Evolutionary conservation across 306 rosid genomes (phyloP).

Genomic region (Cyclanthera cordifolia): DNA sequence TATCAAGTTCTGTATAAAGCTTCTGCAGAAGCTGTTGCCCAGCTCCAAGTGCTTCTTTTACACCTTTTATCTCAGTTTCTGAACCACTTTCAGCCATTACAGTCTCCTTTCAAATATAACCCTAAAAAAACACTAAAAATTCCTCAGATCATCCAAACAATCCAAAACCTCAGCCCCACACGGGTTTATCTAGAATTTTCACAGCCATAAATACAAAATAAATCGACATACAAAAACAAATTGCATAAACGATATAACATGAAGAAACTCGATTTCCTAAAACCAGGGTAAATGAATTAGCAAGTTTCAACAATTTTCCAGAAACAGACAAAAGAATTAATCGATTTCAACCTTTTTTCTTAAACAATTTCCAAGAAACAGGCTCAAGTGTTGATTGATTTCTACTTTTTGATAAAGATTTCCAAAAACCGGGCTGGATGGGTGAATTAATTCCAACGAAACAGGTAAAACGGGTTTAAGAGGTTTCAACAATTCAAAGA

Average conservation of each 20-base stretch:
- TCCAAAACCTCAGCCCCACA: not conserved
- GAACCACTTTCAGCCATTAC: constrained; percentile 32
- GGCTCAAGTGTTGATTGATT: no score
- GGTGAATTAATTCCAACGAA: not conserved
- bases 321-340: not conserved
- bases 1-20: constrained; percentile 61
- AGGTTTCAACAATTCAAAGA: not conserved
- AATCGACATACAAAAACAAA: not conserved
- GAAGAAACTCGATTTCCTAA: not conserved
- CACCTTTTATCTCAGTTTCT: constrained; percentile 38
- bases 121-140: not conserved
- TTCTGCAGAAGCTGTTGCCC: constrained; percentile 73
- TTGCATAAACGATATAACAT: not conserved
- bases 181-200: not conserved
- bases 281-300: not conserved
- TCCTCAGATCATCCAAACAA: not conserved
- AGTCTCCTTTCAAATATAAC: not conserved
- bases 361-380: not conserved
- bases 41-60: constrained; percentile 59
- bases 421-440: no score
- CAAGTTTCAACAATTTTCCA: not conserved
- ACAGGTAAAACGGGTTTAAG: not conserved
- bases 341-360: no score
- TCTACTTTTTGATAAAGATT: no score
- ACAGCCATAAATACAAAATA: not conserved